These are phyloP conservation scores for Trametes gibbosa DNA, from an alignment of 768 basidiomycete species.

Conservation along the genomic window DNA sequence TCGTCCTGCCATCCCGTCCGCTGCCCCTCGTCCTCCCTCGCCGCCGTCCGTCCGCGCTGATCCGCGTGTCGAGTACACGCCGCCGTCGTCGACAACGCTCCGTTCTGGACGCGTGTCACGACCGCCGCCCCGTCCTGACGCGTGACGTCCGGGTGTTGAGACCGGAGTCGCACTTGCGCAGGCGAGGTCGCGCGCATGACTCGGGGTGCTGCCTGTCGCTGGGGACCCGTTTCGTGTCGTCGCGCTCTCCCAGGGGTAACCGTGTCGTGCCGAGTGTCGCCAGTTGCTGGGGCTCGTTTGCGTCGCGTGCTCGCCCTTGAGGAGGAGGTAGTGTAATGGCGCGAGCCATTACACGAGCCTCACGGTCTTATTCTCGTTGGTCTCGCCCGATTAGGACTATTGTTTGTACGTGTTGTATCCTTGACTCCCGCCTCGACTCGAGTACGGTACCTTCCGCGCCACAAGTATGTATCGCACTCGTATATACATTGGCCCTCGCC, in stretches of 20 bases:
- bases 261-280: too few relatives aligned
- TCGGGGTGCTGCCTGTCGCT: neutral
- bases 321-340: too few relatives aligned
- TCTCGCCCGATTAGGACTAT: too few relatives aligned
- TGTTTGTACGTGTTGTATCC: too few relatives aligned
- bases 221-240: neutral
- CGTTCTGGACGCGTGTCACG: constrained; percentile 10
- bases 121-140: constrained; percentile 4
- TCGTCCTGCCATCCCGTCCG: neutral
- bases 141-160: neutral
- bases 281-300: too few relatives aligned
- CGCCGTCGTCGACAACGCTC: constrained; percentile 6
- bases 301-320: too few relatives aligned
- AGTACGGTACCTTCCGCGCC: too few relatives aligned
- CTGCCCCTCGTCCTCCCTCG: constrained; percentile 1
- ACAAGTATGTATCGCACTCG: too few relatives aligned
- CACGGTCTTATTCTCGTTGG: too few relatives aligned
- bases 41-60: neutral
- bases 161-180: neutral
- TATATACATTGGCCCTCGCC: too few relatives aligned
- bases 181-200: neutral
- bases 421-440: too few relatives aligned
- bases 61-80: neutral
- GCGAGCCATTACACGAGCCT: too few relatives aligned
- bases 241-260: neutral